A percentile compares a stretch with the other conserved stretches of the same genome.
phyloP scores from a whole-genome alignment of 2,329 filamentous ascomycete species.

The Didymella segeticola region DNA sequence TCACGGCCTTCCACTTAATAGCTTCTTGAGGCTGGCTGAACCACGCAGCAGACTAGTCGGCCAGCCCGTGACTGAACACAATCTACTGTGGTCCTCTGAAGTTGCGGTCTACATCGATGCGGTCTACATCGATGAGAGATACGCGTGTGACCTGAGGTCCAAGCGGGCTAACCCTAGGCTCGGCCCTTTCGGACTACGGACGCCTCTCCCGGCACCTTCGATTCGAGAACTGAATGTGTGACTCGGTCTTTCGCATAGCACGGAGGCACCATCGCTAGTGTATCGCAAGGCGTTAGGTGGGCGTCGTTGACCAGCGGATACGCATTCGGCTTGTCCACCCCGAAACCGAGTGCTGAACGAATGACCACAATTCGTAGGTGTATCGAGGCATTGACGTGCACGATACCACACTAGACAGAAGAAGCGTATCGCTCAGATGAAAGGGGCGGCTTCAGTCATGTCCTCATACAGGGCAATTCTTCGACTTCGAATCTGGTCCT shows the following conservation, averaged over 20 bases:
- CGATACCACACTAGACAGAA: too few relatives aligned
- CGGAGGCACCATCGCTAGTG: neutral
- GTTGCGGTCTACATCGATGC: neutral
- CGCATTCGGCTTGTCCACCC: neutral
- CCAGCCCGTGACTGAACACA: too few relatives aligned
- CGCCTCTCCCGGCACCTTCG: neutral
- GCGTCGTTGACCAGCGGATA: neutral
- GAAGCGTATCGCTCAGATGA: neutral
- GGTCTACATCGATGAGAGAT: neutral
- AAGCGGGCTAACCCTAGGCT: neutral
- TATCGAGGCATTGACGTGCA: neutral
- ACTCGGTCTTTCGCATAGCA: neutral
- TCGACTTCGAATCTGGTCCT: neutral
- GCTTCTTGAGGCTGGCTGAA: neutral
- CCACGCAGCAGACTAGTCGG: too few relatives aligned
- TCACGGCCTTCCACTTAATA: neutral
- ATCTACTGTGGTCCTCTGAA: too few relatives aligned
- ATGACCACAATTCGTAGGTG: neutral
- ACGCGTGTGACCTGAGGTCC: neutral
- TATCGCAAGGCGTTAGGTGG: neutral
- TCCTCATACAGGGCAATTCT: slow-evolving; percentile 1
- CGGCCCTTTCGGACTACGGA: neutral
- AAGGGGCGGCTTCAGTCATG: neutral
- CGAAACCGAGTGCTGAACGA: neutral
- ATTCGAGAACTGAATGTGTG: neutral